Evolutionary conservation across 331 rosid genomes (phyloP), one percentile per base, ranked within the genome.

Genomic region (Malus hybrid): DNA sequence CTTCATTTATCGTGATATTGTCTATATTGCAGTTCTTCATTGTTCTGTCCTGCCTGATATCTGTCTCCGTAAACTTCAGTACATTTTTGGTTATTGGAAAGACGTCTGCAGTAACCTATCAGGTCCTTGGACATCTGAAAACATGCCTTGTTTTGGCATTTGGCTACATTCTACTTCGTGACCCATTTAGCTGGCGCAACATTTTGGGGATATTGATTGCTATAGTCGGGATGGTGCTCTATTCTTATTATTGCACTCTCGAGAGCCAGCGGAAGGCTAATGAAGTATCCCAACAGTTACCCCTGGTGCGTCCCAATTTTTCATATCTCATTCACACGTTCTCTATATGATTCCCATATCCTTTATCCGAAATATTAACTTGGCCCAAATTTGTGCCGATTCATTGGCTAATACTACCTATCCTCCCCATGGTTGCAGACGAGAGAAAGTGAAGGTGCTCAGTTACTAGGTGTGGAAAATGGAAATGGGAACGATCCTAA

Each of bases 21-120:
- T 34, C 75, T 76, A 72, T 79, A 48, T 71, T 86, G 87, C 93
- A 94, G 99, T 64, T 56, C 83, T 90, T 81, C 88, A 92, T 94
- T 70, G 80, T 88, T 80, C 93, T 94, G 22, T 94, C 98, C 80
- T 94, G 99, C 85, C 73, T 92, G 46, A 87, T 94, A 76, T 89
- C 99, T 20, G 94, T 94, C 55, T 87, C 96, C 10, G 99, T 94
- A 71, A 94, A 94, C 82, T 94, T 94, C 77, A 92, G 99, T 78
- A 94, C 99, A 34, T 94, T 94, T 86, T 91, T 94, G 68, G 99
- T 94, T 68, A 92, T 93, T 57, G 98, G 98, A 82, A 93, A 82
- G 81, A 93, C 99, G 9, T 94, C 99, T 73, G 92, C 99, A 7
- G 96, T 94, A 12, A 94, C 99, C 42, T 94, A 94, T 80, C 99